Conservation (phyloP, 2,329 filamentous ascomycete species). For the Penicillium olsonii region DNA sequence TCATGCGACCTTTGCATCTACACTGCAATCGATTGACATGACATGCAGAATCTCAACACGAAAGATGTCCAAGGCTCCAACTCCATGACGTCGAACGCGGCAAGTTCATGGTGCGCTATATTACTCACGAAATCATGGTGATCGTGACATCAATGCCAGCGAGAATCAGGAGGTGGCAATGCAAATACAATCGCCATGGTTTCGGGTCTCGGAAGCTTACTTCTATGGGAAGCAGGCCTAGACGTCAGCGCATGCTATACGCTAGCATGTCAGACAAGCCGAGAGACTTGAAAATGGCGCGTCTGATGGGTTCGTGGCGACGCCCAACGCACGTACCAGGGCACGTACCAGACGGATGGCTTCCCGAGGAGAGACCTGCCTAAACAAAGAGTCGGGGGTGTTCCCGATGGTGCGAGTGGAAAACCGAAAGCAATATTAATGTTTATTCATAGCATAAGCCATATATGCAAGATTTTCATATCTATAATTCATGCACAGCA, state of each 20-base stretch:
- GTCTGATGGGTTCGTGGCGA: too few relatives aligned
- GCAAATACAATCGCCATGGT: background rate
- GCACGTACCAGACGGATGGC: background rate
- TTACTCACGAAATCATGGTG: too few relatives aligned
- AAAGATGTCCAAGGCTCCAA: too few relatives aligned
- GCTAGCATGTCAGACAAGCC: background rate
- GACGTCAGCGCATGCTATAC: too few relatives aligned
- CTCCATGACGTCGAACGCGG: background rate
- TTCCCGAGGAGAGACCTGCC: background rate
- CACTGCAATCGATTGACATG: too few relatives aligned
- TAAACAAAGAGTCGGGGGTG: background rate
- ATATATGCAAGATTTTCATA: constrained; percentile 3
- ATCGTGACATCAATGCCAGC: background rate
- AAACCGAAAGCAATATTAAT: background rate
- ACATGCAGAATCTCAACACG: too few relatives aligned
- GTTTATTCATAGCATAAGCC: constrained; percentile 8
- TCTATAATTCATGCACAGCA: constrained; percentile 5
- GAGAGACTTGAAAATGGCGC: background rate
- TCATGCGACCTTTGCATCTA: background rate
- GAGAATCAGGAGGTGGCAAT: background rate
- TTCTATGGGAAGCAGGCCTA: background rate
- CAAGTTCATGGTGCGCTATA: too few relatives aligned
- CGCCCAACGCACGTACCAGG: background rate
- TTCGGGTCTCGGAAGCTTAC: background rate
- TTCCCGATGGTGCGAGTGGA: too few relatives aligned